Evolutionary conservation across 768 basidiomycete species (phyloP).

Genomic region (Tylopilus subfusipes): DNA sequence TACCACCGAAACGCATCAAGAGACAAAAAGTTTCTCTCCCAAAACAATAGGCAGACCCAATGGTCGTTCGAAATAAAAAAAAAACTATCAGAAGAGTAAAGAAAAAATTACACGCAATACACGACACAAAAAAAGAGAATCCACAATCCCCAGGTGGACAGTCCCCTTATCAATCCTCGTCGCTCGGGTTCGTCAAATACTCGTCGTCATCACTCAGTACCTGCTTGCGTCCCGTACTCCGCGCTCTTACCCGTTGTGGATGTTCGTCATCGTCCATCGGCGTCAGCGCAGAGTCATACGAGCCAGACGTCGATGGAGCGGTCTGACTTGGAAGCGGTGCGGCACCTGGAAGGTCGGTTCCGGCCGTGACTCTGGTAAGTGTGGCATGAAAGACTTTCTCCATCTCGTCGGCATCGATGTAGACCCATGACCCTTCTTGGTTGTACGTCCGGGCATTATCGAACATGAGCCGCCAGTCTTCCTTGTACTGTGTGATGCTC

Average conservation of each 20-base stretch:
- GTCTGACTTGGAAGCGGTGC: conserved; percentile 35
- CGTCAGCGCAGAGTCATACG: conserved; percentile 65
- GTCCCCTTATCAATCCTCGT: conserved; percentile 54
- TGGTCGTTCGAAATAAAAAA: conserved; percentile 1
- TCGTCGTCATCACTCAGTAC: conserved; percentile 66
- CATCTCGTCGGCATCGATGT: conserved; percentile 91
- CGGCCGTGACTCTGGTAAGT: conserved; percentile 60
- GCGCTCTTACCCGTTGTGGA: conserved; percentile 50
- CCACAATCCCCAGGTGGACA: not conserved
- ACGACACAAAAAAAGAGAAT: conserved; percentile 1
- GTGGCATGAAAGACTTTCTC: conserved; percentile 79
- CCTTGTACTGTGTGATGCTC: conserved; percentile 63
- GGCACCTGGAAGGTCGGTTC: conserved; percentile 75
- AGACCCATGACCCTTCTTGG: conserved; percentile 93
- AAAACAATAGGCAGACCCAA: not conserved
- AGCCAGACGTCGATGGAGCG: conserved; percentile 38
- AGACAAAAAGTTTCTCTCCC: no score
- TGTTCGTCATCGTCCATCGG: conserved; percentile 82
- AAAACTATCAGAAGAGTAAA: conserved; percentile 1
- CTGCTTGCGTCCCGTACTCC: conserved; percentile 64
- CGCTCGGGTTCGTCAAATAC: conserved; percentile 66
- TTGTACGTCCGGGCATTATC: conserved; percentile 92
- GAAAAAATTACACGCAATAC: conserved; percentile 16
- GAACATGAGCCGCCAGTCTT: conserved; percentile 90
- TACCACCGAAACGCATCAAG: no score